These are phyloP conservation scores for Ochromonadaceae sp. DNA, from an alignment of 352 stramenopile genomes.

Conservation along the genomic window DNA sequence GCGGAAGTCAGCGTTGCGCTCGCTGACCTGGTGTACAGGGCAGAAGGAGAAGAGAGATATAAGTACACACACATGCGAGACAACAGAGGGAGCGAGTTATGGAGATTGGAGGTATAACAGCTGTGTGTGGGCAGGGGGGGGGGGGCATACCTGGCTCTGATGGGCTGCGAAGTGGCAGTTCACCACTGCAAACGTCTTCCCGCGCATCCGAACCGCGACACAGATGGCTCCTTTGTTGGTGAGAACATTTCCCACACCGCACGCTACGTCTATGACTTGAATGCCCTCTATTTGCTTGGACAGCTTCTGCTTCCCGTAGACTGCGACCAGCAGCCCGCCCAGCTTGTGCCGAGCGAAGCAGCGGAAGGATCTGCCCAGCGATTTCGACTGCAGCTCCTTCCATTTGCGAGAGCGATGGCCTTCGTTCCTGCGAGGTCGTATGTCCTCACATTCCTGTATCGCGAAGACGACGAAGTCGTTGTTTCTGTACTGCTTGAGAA, in stretches of 20 bases:
- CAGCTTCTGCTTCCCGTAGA: constrained; percentile 54
- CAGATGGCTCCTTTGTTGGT: constrained; percentile 62
- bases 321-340: constrained; percentile 74
- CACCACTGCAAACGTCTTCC: constrained; percentile 45
- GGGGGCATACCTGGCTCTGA: constrained; percentile 57
- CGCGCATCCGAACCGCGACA: constrained; percentile 35
- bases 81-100: neutral
- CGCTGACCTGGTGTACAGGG: constrained; percentile 25
- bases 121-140: too few relatives aligned
- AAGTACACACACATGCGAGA: neutral
- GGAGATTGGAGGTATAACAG: too few relatives aligned
- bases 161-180: constrained; percentile 83
- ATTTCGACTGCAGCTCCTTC: constrained; percentile 52
- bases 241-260: constrained; percentile 77
- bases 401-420: constrained; percentile 48
- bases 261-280: constrained; percentile 58
- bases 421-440: constrained; percentile 60
- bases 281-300: constrained; percentile 53
- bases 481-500: neutral
- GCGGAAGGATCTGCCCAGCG: constrained; percentile 56
- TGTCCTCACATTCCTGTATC: constrained; percentile 83
- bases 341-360: constrained; percentile 70
- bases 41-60: neutral
- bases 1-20: constrained; percentile 73
- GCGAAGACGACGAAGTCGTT: constrained; percentile 52